Evolutionary conservation across 2,329 filamentous ascomycete species (phyloP), one percentile per base, ranked within the genome.

Genomic region (Scedosporium dehoogii): DNA sequence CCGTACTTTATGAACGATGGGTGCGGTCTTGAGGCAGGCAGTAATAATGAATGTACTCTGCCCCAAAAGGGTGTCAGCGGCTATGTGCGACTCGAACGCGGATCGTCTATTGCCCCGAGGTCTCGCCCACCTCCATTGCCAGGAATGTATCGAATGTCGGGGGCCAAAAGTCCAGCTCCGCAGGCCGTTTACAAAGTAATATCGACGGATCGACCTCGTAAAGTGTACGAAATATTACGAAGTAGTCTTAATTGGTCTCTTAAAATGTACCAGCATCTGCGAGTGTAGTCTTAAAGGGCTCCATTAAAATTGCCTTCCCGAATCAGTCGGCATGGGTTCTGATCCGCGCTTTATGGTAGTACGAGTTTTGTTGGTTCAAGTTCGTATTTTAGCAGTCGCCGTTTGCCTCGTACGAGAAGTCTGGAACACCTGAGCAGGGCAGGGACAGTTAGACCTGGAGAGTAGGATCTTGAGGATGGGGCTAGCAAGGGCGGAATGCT

Each of bases 31-130:
- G 33, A 38, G 33, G 33, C 10, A 14, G 33, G 4, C 10, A 10
- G 33, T 12, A 38, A 38, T 38, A 38, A 12, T 38, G 10, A 38
- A 38, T 38, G 10, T 12, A 38, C 12, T 12, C 3, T 38, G 33
- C 33, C 33, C 33, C 33, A 12, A 10, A 12, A 38, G 33, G 33
- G 10, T 48, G n/a, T n/a, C 44, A 18, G 44, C 44, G 44, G 44
- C 44, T 48, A 48, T 6, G 33, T 38, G 33, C 33, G 9, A 38
- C 33, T 38, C 21, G 41, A 27, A 60, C 58, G 58, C 58, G 58
- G 58, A 44, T 60, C 58, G 58, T 60, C 58, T 60, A 29, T 60
- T 60, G 42, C 58, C 41, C 58, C 58, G 58, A 60, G 21, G 58
- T 23, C 58, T 38, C 33, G 9, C 33, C 33, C 33, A 12, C 33